Evolutionary conservation across 2,329 filamentous ascomycete species (phyloP), one percentile per base, ranked within the genome.

Genomic region (Claviceps maximensis): DNA sequence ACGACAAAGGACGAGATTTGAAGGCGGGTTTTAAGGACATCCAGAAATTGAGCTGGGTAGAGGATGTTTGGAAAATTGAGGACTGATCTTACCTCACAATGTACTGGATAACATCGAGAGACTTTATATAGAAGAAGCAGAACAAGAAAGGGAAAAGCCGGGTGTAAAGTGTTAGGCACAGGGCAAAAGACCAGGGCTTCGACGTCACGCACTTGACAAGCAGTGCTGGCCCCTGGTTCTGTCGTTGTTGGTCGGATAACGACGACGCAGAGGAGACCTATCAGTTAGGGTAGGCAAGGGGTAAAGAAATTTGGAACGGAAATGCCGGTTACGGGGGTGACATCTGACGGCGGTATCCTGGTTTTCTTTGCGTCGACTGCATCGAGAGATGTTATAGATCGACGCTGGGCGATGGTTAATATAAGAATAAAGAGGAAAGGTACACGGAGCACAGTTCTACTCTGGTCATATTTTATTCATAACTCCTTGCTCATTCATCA

Each of bases 391-490:
- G 9, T 15, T 40, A 33, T 17, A 40, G 13, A 29, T 44, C 17
- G 38, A 45, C 29, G 10, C 25, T 2, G 17, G 23, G n/a, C 38
- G 27, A 49, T 29, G 52, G 53, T 40, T 21, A 12, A 15, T 41
- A 29, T 21, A 15, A 17, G 7, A 17, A 29, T 19, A 21, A 29
- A n/a, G 19, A 33, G 40, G 21, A 19, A 44, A 31, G n/a, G 52
- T 13, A 49, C 12, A 44, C 53, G 7, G 21, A n/a, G 36, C 45
- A 33, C 38, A 49, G 36, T 46, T 19, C 44, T 47, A 38, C 5
- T 31, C 50, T 55, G 23, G 29, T 55, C 50, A 55, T 44, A 44
- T 50, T 44, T 27, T 36, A 38, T 21, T 29, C 10, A 7, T n/a
- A 13, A 31, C 15, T 48, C 44, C 23, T 36, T 49, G 23, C 21